phyloP scores from a whole-genome alignment of 176 grass and related monocot species.

The Canna indica region DNA sequence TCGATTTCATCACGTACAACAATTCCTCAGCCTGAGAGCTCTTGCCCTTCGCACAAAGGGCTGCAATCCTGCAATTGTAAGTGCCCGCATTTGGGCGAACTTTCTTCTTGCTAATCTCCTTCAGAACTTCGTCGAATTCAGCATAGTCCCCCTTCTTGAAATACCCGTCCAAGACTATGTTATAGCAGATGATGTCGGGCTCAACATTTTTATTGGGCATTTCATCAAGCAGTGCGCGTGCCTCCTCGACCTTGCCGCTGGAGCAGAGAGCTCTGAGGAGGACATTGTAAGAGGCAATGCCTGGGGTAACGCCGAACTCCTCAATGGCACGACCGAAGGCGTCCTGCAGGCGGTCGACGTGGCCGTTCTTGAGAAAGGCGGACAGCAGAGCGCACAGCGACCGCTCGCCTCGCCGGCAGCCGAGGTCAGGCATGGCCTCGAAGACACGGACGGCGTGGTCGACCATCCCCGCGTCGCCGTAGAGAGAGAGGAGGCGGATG shows the following conservation, averaged over 20 bases:
- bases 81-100: slow-evolving; percentile 42
- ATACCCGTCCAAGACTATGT: slow-evolving; percentile 59
- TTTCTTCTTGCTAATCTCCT: slow-evolving; percentile 21
- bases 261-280: slow-evolving; percentile 33
- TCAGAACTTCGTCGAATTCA: slow-evolving; percentile 39
- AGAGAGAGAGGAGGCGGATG: slow-evolving; percentile 54
- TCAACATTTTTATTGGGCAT: slow-evolving; percentile 32
- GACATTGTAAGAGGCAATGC: slow-evolving; percentile 50
- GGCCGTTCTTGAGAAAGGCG: slow-evolving; percentile 51
- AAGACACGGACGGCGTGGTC: slow-evolving; percentile 51
- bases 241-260: slow-evolving; percentile 21
- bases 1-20: slow-evolving; percentile 38
- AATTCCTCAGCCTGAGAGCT: slow-evolving; percentile 53
- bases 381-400: slow-evolving; percentile 59
- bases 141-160: slow-evolving; percentile 29
- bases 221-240: slow-evolving; percentile 40
- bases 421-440: slow-evolving; percentile 32
- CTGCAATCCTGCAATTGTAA: slow-evolving; percentile 55
- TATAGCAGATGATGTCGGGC: slow-evolving; percentile 70
- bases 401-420: slow-evolving; percentile 26
- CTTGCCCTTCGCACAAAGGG: slow-evolving; percentile 38
- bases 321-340: slow-evolving; percentile 34
- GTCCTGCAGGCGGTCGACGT: slow-evolving; percentile 33
- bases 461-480: slow-evolving; percentile 40
- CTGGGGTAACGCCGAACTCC: slow-evolving; percentile 37